These are phyloP conservation scores for Mollisia scopiformis DNA, from an alignment of 2,329 filamentous ascomycete species.

Conservation along the genomic window DNA sequence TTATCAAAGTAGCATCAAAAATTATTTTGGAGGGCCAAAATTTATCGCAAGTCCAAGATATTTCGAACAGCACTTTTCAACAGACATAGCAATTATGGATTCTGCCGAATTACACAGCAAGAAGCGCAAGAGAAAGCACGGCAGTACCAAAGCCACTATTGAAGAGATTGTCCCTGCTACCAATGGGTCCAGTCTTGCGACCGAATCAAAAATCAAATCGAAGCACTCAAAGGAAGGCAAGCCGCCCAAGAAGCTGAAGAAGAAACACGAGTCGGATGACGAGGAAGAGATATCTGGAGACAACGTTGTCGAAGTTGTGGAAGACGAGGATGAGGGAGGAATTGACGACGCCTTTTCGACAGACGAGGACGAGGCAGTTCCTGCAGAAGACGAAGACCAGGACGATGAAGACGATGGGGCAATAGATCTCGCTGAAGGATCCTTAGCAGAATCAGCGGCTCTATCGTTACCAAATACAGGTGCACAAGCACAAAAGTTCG, in stretches of 20 bases:
- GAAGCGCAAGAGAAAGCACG: constrained; percentile 40
- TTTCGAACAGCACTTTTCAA: background rate
- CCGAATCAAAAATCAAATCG: constrained; percentile 17
- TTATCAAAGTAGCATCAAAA: constrained; percentile 19
- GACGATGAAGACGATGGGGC: constrained; percentile 21
- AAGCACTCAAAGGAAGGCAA: constrained; percentile 30
- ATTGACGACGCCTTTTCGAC: constrained; percentile 34
- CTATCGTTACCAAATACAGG: constrained; percentile 28
- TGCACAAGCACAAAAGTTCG: constrained; percentile 30
- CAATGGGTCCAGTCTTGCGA: constrained; percentile 13
- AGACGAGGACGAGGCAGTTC: constrained; percentile 20
- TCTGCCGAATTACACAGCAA: constrained; percentile 33
- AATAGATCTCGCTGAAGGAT: constrained; percentile 24
- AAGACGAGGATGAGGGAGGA: constrained; percentile 23
- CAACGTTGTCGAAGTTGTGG: constrained; percentile 33
- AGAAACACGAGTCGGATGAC: constrained; percentile 35
- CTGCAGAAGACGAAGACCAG: constrained; percentile 18
- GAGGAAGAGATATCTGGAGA: constrained; percentile 31
- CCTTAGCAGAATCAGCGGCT: constrained; percentile 22
- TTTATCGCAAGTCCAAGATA: constrained; percentile 9
- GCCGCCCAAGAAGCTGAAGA: constrained; percentile 41
- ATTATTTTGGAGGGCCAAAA: constrained; percentile 8
- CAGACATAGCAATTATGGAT: constrained; percentile 24
- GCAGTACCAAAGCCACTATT: constrained; percentile 25
- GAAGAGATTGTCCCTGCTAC: constrained; percentile 11